A percentile compares a stretch with the other conserved stretches of the same genome.
phyloP scores from a whole-genome alignment of 257 asterid genomes.

The Solanum okadae region DNA sequence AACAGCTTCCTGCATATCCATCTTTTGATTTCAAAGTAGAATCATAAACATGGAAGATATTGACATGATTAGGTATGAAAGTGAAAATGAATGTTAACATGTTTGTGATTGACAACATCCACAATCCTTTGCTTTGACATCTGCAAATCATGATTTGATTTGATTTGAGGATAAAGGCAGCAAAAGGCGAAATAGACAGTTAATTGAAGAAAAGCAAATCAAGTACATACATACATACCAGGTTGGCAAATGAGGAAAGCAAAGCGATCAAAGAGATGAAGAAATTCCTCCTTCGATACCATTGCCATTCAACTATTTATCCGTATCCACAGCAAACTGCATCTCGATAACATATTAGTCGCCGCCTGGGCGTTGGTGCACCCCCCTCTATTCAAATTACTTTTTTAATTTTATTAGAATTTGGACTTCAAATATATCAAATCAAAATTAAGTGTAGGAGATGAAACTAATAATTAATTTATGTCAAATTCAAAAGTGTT shows the following conservation, averaged over 20 bases:
- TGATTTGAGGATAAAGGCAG: background rate
- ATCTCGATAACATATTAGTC: background rate
- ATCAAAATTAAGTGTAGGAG: no score
- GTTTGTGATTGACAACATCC: slow-evolving; percentile 73
- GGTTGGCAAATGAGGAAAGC: slow-evolving; percentile 56
- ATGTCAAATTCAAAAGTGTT: no score
- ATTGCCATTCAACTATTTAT: slow-evolving; percentile 4
- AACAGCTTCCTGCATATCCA: slow-evolving; percentile 56
- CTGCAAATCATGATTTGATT: slow-evolving; percentile 12
- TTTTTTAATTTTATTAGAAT: background rate
- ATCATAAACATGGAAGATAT: background rate
- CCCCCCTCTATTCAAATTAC: background rate
- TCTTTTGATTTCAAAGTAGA: background rate
- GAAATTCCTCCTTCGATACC: slow-evolving; percentile 63
- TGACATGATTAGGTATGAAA: background rate
- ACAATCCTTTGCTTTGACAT: slow-evolving; percentile 76
- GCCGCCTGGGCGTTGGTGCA: no score
- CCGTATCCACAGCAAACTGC: background rate
- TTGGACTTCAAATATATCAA: no score
- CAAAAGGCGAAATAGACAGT: background rate
- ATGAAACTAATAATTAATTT: no score
- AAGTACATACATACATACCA: slow-evolving; percentile 16
- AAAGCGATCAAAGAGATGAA: slow-evolving; percentile 66
- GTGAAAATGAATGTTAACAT: slow-evolving; percentile 21
- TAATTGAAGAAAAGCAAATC: background rate